phyloP scores from a whole-genome alignment of 441 rosid genomes.

The Euphorbia neoarborescens region DNA sequence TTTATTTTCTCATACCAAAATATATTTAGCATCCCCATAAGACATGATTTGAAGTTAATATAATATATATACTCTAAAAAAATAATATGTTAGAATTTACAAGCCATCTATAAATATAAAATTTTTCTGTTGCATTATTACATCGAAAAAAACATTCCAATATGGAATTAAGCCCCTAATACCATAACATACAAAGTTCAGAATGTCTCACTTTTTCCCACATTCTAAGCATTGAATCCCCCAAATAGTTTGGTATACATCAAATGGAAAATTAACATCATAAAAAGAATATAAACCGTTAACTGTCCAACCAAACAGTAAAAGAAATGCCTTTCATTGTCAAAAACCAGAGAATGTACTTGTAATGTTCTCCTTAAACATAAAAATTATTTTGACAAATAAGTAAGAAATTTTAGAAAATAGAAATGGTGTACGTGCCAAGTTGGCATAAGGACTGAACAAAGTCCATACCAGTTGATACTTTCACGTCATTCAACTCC shows the following conservation, averaged over 20 bases:
- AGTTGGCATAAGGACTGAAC: slow-evolving; percentile 69
- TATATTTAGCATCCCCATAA: background rate
- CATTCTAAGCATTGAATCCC: background rate
- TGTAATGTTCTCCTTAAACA: background rate
- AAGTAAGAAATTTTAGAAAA: background rate
- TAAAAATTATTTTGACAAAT: background rate
- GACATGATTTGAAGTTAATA: background rate
- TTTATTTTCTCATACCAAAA: background rate
- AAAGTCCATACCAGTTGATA: slow-evolving; percentile 70
- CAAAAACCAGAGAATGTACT: background rate
- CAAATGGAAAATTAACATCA: background rate
- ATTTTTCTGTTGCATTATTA: background rate
- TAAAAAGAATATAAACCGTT: background rate
- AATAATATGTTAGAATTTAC: background rate
- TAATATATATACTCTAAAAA: background rate
- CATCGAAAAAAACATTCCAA: background rate
- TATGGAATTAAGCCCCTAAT: background rate
- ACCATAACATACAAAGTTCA: background rate
- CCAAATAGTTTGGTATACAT: background rate
- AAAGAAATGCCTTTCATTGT: background rate
- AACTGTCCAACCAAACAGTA: background rate
- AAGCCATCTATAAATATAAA: background rate
- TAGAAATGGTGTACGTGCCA: slow-evolving; percentile 34
- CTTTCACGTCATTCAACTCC: slow-evolving; percentile 43
- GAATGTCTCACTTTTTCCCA: background rate